These are phyloP conservation scores for Zymoseptoria ardabiliae DNA, from an alignment of 2,329 filamentous ascomycete genomes.

Conservation along the genomic window DNA sequence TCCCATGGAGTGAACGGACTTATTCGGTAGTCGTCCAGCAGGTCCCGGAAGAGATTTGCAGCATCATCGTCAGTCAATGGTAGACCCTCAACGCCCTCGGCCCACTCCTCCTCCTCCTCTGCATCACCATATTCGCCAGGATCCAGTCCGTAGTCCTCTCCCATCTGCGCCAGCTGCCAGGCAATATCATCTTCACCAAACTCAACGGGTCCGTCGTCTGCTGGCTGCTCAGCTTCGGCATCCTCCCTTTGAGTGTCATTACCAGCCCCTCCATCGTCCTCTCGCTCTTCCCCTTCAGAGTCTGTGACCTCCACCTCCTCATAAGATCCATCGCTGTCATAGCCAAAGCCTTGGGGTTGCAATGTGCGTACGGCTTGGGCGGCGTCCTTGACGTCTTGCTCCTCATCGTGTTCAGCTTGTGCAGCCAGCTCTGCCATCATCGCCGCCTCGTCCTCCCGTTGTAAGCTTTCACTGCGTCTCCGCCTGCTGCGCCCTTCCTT, in stretches of 20 bases:
- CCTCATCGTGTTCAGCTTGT: constrained; percentile 28
- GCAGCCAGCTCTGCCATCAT: constrained; percentile 27
- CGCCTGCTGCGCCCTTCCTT: constrained; percentile 14
- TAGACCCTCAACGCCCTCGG: constrained; percentile 64
- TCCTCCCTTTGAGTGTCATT: constrained; percentile 40
- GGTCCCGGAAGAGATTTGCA: constrained; percentile 69
- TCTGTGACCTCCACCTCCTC: constrained; percentile 70
- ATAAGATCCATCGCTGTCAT: constrained; percentile 56
- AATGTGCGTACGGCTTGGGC: constrained; percentile 27
- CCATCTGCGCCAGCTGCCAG: constrained; percentile 84
- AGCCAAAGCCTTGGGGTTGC: constrained; percentile 16
- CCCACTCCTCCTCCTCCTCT: constrained; percentile 45
- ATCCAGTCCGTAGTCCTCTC: constrained; percentile 71
- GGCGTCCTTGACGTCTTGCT: constrained; percentile 51
- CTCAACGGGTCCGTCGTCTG: constrained; percentile 53
- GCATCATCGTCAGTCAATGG: constrained; percentile 69
- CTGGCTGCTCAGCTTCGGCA: constrained; percentile 46
- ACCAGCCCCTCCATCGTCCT: constrained; percentile 54
- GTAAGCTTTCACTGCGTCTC: constrained; percentile 26
- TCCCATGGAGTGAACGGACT: constrained; percentile 92
- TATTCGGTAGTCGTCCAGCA: constrained; percentile 74
- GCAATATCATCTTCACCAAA: constrained; percentile 94
- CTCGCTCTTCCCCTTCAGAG: constrained; percentile 38
- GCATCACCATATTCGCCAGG: constrained; percentile 68
- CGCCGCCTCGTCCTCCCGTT: constrained; percentile 30